Evolutionary conservation across 495 filamentous ascomycete genomes (phyloP).

Genomic region (Trichoderma gamsii): DNA sequence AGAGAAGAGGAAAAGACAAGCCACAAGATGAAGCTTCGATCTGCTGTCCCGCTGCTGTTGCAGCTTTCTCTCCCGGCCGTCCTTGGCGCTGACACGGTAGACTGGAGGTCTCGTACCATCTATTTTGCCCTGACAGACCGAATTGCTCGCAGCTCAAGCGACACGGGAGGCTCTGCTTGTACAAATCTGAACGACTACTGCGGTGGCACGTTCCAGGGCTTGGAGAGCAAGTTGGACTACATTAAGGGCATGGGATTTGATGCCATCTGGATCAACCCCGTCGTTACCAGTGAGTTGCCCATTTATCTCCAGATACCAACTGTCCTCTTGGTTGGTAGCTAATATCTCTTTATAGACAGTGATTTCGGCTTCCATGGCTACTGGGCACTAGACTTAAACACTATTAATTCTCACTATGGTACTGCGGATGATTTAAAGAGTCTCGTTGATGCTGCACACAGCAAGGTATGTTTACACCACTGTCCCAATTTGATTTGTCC

Average conservation of each 20-base stretch:
- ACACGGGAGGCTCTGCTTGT: conserved; percentile 34
- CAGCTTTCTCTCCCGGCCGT: conserved; percentile 20
- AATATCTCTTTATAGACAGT: neutral
- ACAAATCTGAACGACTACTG: conserved; percentile 59
- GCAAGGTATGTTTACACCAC: conserved; percentile 39
- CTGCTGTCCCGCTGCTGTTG: neutral
- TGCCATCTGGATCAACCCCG: conserved; percentile 77
- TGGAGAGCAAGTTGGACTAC: conserved; percentile 63
- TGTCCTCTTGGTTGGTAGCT: neutral
- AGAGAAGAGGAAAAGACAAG: neutral
- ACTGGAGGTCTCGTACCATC: conserved; percentile 44
- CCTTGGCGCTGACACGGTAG: conserved; percentile 27
- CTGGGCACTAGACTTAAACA: conserved; percentile 65
- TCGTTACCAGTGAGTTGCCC: conserved; percentile 52
- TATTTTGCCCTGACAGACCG: conserved; percentile 75
- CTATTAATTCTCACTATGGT: conserved; percentile 61
- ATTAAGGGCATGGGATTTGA: conserved; percentile 77
- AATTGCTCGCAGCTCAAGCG: conserved; percentile 62
- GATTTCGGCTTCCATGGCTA: conserved; percentile 62
- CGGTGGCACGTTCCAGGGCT: conserved; percentile 67
- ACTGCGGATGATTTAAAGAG: conserved; percentile 57
- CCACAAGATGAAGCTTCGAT: neutral
- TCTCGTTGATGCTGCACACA: conserved; percentile 50
- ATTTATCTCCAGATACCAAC: neutral
- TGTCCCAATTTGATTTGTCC: neutral